Evolutionary conservation across 768 basidiomycete species (phyloP), one percentile per base, ranked within the genome.

Genomic region (Mycena vulgaris): DNA sequence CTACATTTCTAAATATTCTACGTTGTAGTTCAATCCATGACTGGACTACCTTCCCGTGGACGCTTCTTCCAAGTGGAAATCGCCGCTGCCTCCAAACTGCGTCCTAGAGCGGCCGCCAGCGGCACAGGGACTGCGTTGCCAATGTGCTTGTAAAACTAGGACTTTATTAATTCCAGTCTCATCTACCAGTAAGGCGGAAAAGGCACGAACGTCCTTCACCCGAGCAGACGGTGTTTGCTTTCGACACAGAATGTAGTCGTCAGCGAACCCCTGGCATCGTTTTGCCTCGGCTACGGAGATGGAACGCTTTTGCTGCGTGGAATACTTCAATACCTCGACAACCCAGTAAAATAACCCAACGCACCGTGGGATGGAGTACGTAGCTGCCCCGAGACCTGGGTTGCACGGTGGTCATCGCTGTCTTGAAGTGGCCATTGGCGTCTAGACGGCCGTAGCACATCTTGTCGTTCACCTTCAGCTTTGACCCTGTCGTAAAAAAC

Each of bases 91-190:
- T 69, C 64, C 5, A 73, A 33, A 28, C 71, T 69, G 33, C 71
- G 68, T 19, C 91, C 92, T 2, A 94, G 82, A 3, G 92, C 91
- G 13, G 86, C 80, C 5, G 91, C 92, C 27, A 94, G 83, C 3
- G 90, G 90, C 10, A 93, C 85, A 3, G 93, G 92, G 9, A 94
- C 93, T 3, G 93, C 93, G 75, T 95, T 95, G 0, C 93, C 94
- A 51, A 95, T 94, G 71, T 94, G 93, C 56, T 87, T 83, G 65
- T 90, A 83, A 89, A 92, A 91, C 93, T 95, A 70, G 27, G 68
- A 23, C 40, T 5, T 19, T 13, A 25, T 68, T 37, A 66, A 39
- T 60, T 28, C 10, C 17, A 33, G 48, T 27, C 13, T 55, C 39
- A 67, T 39, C 48, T 42, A 23, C 6, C 25, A 21, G 45, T 28